These are phyloP conservation scores for Pleurotus djamor DNA, from an alignment of 768 basidiomycete species.

Conservation along the genomic window DNA sequence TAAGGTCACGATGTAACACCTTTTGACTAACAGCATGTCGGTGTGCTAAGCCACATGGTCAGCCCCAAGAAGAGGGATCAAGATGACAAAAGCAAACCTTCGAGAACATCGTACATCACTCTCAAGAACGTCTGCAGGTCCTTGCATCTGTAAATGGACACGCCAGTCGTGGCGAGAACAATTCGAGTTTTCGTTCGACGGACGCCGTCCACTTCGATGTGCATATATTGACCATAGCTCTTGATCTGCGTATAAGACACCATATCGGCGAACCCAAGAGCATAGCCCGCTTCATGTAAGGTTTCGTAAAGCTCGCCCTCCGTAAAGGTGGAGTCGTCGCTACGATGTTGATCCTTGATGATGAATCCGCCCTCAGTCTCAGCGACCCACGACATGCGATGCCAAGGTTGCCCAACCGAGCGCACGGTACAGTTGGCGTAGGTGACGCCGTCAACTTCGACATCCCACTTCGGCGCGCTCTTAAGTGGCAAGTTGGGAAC, in stretches of 20 bases:
- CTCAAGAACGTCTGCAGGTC: slow-evolving; percentile 1
- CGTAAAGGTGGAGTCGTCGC: background rate
- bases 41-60: background rate
- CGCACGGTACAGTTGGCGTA: background rate
- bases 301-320: background rate
- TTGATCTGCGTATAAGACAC: background rate
- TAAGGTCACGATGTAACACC: slow-evolving; percentile 5
- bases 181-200: background rate
- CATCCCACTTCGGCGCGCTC: background rate
- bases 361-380: background rate
- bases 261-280: background rate
- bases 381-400: background rate
- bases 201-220: background rate
- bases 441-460: background rate
- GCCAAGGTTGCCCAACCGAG: background rate
- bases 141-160: background rate
- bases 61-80: background rate
- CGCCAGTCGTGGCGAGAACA: background rate
- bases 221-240: background rate
- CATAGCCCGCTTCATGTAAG: background rate
- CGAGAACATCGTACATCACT: slow-evolving; percentile 5
- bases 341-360: slow-evolving; percentile 2
- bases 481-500: background rate
- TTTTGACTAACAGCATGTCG: background rate
- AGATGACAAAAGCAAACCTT: background rate